Percentiles rank a stretch among this genome's conserved stretches.
These are phyloP conservation scores for Metarhizium humberi DNA, from an alignment of 2,329 filamentous ascomycete species.

Conservation along the genomic window DNA sequence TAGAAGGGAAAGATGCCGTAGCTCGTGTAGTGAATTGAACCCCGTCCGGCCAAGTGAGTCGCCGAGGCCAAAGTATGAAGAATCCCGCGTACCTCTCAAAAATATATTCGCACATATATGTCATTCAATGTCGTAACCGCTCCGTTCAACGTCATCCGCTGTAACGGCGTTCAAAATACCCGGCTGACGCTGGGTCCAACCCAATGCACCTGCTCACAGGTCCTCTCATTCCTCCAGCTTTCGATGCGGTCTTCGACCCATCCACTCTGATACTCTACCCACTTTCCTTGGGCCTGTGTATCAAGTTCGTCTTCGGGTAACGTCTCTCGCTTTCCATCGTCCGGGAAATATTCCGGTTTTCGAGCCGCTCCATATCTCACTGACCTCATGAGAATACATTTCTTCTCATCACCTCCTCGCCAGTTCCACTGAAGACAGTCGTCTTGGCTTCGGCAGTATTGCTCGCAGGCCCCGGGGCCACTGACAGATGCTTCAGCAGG, in stretches of 20 bases:
- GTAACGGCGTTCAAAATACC: constrained; percentile 2
- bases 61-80: no score
- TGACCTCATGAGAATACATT: constrained; percentile 18
- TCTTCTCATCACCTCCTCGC: constrained; percentile 20
- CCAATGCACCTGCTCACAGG: constrained; percentile 21
- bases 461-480: constrained; percentile 18
- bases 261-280: constrained; percentile 21
- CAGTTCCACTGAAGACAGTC: constrained; percentile 22
- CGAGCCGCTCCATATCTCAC: constrained; percentile 18
- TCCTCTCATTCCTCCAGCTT: constrained; percentile 15
- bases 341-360: constrained; percentile 12
- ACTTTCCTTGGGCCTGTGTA: constrained; percentile 9
- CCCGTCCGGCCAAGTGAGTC: no score
- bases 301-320: constrained; percentile 12
- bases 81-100: no score
- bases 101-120: neutral
- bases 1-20: no score
- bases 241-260: constrained; percentile 18
- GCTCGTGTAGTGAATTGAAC: no score
- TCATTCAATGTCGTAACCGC: neutral
- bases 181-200: constrained; percentile 18
- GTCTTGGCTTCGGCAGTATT: constrained; percentile 15
- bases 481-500: constrained; percentile 15
- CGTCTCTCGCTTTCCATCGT: constrained; percentile 13
- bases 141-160: neutral